phyloP scores from a whole-genome alignment of 352 stramenopile species.

The Phytophthora kernoviae region DNA sequence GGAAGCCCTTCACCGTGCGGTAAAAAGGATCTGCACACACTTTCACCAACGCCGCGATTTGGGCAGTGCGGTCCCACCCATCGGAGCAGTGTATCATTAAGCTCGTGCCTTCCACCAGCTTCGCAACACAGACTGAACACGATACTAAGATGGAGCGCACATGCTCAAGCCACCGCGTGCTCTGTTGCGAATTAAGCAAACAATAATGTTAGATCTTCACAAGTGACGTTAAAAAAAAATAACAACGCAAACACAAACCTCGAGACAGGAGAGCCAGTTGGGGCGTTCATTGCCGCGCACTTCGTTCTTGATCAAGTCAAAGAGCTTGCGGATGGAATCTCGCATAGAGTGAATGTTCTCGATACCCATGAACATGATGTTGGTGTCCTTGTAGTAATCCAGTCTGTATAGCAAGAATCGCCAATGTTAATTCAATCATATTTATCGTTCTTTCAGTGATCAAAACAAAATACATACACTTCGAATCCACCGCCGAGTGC shows the following conservation, averaged over 20 bases:
- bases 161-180: slow-evolving; percentile 83
- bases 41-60: slow-evolving; percentile 95
- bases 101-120: slow-evolving; percentile 89
- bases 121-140: slow-evolving; percentile 93
- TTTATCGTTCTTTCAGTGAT: background rate
- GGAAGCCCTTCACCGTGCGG: slow-evolving; percentile 96
- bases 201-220: background rate
- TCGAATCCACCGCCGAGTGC: slow-evolving; percentile 83
- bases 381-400: slow-evolving; percentile 85
- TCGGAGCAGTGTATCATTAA: slow-evolving; percentile 99
- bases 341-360: slow-evolving; percentile 94
- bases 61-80: slow-evolving; percentile 98
- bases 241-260: slow-evolving; percentile 40
- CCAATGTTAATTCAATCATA: slow-evolving; percentile 18
- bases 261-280: slow-evolving; percentile 82
- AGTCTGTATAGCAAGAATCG: slow-evolving; percentile 32
- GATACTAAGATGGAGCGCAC: slow-evolving; percentile 83
- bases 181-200: slow-evolving; percentile 26
- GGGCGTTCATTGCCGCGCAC: slow-evolving; percentile 73
- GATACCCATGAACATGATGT: slow-evolving; percentile 89
- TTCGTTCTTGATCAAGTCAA: slow-evolving; percentile 88
- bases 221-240: background rate
- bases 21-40: slow-evolving; percentile 98
- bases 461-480: slow-evolving; percentile 54
- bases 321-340: slow-evolving; percentile 82